Evolutionary conservation across 2,329 filamentous ascomycete genomes (phyloP).

Genomic region (Arthroderma uncinatum): DNA sequence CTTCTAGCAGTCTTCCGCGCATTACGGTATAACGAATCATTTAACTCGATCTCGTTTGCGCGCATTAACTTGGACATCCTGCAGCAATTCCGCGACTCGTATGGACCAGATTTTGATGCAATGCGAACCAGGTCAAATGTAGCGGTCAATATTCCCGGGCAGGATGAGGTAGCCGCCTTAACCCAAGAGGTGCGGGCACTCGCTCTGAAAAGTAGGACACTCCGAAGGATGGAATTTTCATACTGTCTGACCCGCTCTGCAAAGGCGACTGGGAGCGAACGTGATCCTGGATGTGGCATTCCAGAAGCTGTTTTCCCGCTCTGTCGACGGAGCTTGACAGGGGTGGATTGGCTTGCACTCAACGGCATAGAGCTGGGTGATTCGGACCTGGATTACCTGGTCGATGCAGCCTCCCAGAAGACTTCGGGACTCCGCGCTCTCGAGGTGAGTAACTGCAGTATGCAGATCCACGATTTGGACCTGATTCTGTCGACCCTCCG

Average conservation of each 20-base stretch:
- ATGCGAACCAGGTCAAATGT: slow-evolving; percentile 49
- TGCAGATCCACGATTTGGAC: slow-evolving; percentile 41
- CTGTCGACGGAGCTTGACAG: slow-evolving; percentile 55
- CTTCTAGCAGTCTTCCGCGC: slow-evolving; percentile 59
- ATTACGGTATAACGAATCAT: slow-evolving; percentile 59
- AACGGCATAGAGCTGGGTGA: slow-evolving; percentile 61
- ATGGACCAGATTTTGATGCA: slow-evolving; percentile 53
- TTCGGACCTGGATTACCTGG: slow-evolving; percentile 54
- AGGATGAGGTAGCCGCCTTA: slow-evolving; percentile 47
- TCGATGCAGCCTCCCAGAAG: slow-evolving; percentile 56
- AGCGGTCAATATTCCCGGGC: slow-evolving; percentile 42
- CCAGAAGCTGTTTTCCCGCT: slow-evolving; percentile 58
- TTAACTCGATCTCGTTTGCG: slow-evolving; percentile 56
- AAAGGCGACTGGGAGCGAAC: slow-evolving; percentile 37
- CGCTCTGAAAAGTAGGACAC: slow-evolving; percentile 52
- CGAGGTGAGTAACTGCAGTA: slow-evolving; percentile 53
- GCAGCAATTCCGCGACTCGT: slow-evolving; percentile 49
- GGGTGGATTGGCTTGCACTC: slow-evolving; percentile 59
- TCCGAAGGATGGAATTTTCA: slow-evolving; percentile 55
- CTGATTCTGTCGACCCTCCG: slow-evolving; percentile 54
- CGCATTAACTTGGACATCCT: slow-evolving; percentile 53
- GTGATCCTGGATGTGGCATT: slow-evolving; percentile 56
- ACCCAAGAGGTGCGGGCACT: slow-evolving; percentile 59
- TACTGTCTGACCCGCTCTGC: slow-evolving; percentile 48
- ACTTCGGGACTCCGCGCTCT: slow-evolving; percentile 55